Conservation (phyloP, 1,284 basidiomycete genomes). For the Pyrrhoderma lamaoense region DNA sequence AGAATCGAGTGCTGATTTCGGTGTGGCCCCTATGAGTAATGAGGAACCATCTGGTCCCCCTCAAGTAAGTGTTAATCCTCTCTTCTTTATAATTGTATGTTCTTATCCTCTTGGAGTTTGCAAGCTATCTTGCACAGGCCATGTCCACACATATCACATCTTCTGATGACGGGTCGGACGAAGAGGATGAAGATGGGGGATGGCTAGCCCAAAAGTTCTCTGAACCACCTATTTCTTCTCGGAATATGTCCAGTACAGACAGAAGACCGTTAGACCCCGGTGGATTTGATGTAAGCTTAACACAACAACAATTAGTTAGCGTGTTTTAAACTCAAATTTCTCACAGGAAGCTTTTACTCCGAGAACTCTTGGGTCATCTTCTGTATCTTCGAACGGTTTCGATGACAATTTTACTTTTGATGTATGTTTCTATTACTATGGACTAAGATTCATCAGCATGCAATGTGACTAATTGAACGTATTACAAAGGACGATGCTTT, state of each 20-base stretch:
- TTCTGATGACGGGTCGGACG: conserved; percentile 41
- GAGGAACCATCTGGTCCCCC: conserved; percentile 39
- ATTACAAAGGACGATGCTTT: conserved; percentile 48
- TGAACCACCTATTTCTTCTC: conserved; percentile 46
- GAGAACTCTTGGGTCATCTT: conserved; percentile 22
- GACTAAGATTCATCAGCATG: no score
- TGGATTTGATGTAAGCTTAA: conserved; percentile 51
- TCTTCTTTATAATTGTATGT: not conserved
- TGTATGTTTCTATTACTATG: conserved; percentile 27
- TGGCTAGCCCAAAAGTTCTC: conserved; percentile 71
- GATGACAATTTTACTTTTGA: conserved; percentile 48
- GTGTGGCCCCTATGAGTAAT: conserved; percentile 42
- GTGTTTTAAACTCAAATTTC: conserved; percentile 1
- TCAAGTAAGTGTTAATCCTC: conserved; percentile 37
- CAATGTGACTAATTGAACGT: not conserved
- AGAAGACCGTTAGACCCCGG: conserved; percentile 43
- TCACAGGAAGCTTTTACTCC: conserved; percentile 52
- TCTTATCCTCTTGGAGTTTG: conserved; percentile 47
- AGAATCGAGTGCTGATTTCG: conserved; percentile 62
- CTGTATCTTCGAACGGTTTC: conserved; percentile 27
- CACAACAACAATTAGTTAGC: not conserved
- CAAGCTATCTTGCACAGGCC: conserved; percentile 66
- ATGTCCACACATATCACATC: conserved; percentile 54
- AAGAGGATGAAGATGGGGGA: conserved; percentile 63
- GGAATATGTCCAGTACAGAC: conserved; percentile 35